Evolutionary conservation across 768 basidiomycete genomes (phyloP), one percentile per base, ranked within the genome.

Genomic region (Rhodotorula babjevae): DNA sequence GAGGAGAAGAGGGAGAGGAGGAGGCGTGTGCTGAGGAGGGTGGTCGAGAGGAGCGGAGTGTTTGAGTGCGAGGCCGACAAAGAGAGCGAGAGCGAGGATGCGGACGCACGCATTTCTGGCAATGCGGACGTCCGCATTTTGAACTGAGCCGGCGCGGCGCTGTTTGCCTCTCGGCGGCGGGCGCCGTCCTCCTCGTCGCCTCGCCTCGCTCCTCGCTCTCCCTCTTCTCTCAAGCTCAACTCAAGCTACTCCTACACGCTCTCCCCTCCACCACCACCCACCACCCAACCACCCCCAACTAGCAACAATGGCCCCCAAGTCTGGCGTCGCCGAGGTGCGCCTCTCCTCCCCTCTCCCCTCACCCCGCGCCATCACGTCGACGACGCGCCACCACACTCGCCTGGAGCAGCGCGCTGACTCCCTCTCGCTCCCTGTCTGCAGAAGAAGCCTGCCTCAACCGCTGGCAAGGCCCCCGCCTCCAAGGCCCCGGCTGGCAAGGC

Each of bases 81-180:
- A 2, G 53, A 25, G 21, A 33, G 29, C 27, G 83, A 93, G 93
- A n/a, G 63, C 94, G 91, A 69, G 5, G 50, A 67, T 60, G 57
- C 65, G 65, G 50, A 60, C 56, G 65, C 60, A 60, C 65, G 57
- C 65, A 67, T 50, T 2, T 9, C 19, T 18, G 29, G 18, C 9
- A 7, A 63, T 53, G 62, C 50, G 62, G 25, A 53, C 62, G 62
- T 53, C 31, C 62, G 62, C 62, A 52, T 33, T 14, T 3, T 16
- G 16, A n/a, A n/a, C n/a, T 40, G 36, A 36, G 19, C 19, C 21
- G 4, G 12, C 25, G 5, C 36, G 55, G 11, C 7, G 8, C 1
- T 44, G 29, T 18, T 50, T 31, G 29, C 47, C 19, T n/a, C 15
- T n/a, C 46, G 36, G 46, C 36, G 21, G 21, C 46, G 42, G 23